A percentile compares a stretch with the other conserved stretches of the same genome.
phyloP scores from a whole-genome alignment of 148 eudicot genomes.

The Rhododendron griersonianum region DNA sequence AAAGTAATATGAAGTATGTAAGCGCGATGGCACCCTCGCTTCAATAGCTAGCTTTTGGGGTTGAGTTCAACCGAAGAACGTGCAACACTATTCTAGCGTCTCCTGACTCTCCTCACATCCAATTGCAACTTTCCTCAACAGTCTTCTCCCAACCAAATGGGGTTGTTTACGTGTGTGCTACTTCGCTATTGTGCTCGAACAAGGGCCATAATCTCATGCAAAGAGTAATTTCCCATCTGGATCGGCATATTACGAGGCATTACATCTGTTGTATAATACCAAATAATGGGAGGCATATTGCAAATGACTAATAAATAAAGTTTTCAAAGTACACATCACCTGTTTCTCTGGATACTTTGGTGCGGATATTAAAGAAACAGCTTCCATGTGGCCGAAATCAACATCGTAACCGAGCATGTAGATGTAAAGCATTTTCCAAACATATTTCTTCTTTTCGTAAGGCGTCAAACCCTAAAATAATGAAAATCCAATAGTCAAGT shows the following conservation, averaged over 20 bases:
- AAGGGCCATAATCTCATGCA: neutral
- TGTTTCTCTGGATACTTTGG: constrained; percentile 99
- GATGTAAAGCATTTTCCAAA: constrained; percentile 98
- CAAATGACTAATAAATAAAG: neutral
- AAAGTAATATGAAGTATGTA: neutral
- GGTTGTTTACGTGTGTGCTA: neutral
- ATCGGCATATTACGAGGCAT: neutral
- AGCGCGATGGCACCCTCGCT: neutral
- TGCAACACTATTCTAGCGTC: neutral
- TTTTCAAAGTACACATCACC: constrained; percentile 30
- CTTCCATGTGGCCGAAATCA: constrained; percentile 99
- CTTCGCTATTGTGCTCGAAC: neutral
- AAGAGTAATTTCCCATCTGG: neutral
- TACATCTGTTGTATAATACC: neutral
- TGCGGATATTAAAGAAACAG: constrained; percentile 94
- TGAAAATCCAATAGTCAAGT: constrained; percentile 14
- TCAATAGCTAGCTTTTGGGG: neutral
- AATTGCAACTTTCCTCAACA: neutral
- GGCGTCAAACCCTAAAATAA: constrained; percentile 66
- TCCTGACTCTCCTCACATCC: neutral
- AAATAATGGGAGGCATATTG: neutral
- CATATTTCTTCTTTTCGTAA: constrained; percentile 97
- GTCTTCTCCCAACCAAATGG: neutral
- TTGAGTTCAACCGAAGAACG: neutral
- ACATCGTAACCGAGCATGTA: constrained; percentile 98